Conservation (phyloP, 1,284 basidiomycete species). For the Leccinum subrobustum region DNA sequence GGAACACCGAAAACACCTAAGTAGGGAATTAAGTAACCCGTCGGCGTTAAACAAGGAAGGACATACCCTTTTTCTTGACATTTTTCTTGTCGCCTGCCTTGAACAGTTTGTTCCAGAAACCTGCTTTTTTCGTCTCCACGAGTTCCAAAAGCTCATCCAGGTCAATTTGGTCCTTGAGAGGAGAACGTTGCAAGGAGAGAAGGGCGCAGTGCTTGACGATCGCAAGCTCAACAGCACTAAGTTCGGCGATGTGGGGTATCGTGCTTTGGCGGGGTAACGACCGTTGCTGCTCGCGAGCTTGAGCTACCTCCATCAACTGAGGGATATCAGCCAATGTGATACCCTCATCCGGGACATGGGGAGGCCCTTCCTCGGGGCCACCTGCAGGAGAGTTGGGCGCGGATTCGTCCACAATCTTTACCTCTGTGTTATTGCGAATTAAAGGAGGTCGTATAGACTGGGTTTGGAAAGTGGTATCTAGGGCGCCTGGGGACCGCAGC, state of each 20-base stretch:
- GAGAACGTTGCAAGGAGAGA: slow-evolving; percentile 73
- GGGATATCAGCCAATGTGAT: slow-evolving; percentile 98
- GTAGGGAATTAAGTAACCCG: slow-evolving; percentile 1
- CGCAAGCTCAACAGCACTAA: slow-evolving; percentile 82
- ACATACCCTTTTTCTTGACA: slow-evolving; percentile 82
- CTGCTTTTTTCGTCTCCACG: slow-evolving; percentile 90
- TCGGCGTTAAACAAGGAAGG: slow-evolving; percentile 1
- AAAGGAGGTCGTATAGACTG: slow-evolving; percentile 69
- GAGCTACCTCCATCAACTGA: slow-evolving; percentile 87
- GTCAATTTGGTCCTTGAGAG: slow-evolving; percentile 81
- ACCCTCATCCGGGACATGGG: slow-evolving; percentile 61
- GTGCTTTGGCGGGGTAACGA: slow-evolving; percentile 74
- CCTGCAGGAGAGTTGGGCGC: slow-evolving; percentile 66
- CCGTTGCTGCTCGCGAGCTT: slow-evolving; percentile 82
- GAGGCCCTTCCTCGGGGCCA: slow-evolving; percentile 40
- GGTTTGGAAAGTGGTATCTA: slow-evolving; percentile 39
- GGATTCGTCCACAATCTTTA: slow-evolving; percentile 88
- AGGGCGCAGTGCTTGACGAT: slow-evolving; percentile 94
- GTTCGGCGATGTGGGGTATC: slow-evolving; percentile 80
- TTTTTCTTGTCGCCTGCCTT: slow-evolving; percentile 89
- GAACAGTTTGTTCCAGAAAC: slow-evolving; percentile 97
- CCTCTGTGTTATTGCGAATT: slow-evolving; percentile 80
- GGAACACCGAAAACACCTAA: slow-evolving; percentile 89
- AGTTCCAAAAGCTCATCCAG: slow-evolving; percentile 93
- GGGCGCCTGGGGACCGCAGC: slow-evolving; percentile 38